Evolutionary conservation across 805 yeast species (phyloP).

Genomic region (Candida schatavii): DNA sequence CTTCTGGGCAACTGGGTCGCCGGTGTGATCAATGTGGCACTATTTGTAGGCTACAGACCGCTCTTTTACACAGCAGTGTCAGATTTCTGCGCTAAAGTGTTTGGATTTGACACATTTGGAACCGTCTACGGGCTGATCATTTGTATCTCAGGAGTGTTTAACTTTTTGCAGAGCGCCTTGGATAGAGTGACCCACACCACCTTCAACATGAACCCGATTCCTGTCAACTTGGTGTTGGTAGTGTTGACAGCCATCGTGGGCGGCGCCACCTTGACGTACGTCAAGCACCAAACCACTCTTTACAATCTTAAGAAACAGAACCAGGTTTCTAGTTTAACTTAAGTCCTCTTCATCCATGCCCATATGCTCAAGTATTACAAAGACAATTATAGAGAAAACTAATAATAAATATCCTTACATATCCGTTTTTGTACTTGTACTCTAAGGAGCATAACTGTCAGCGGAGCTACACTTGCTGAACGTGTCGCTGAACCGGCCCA

Average conservation of each 20-base stretch:
- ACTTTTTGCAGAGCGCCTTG: conserved; percentile 45
- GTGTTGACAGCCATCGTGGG: conserved; percentile 44
- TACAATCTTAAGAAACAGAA: conserved; percentile 13
- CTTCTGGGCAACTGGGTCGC: conserved; percentile 37
- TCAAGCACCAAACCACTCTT: conserved; percentile 15
- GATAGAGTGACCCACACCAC: conserved; percentile 50
- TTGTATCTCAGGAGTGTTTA: conserved; percentile 50
- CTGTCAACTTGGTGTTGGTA: conserved; percentile 43
- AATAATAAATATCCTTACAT: background rate
- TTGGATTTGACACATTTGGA: conserved; percentile 61
- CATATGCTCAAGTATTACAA: too few species aligned
- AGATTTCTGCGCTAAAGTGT: conserved; percentile 61
- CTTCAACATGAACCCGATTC: conserved; percentile 55
- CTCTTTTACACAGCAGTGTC: conserved; percentile 57
- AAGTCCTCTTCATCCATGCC: too few species aligned
- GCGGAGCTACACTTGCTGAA: too few species aligned
- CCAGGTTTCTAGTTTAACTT: conserved; percentile 1
- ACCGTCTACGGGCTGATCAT: conserved; percentile 57
- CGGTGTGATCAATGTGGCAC: conserved; percentile 43
- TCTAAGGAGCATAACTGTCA: too few species aligned
- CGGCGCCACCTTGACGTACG: conserved; percentile 37
- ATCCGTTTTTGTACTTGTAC: too few species aligned
- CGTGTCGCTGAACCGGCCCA: too few species aligned
- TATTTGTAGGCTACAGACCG: conserved; percentile 55
- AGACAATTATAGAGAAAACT: background rate